phyloP scores from a whole-genome alignment of 1,139 yeast genomes.

The Scheffersomyces insectosa region DNA sequence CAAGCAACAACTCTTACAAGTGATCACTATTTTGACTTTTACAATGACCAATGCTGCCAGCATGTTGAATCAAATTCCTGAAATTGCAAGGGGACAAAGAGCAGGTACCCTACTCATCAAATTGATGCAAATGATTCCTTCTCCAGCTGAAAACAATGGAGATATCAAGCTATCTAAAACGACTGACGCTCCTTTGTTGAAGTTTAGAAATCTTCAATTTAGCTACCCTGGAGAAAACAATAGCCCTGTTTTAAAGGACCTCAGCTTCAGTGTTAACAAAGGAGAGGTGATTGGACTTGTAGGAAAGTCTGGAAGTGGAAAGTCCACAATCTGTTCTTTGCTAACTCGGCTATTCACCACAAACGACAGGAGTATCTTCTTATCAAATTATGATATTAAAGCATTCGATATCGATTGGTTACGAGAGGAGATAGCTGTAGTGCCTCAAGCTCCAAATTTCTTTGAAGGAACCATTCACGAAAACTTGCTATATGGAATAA shows the following conservation, averaged over 20 bases:
- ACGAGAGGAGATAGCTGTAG: slow-evolving; percentile 57
- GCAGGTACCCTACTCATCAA: slow-evolving; percentile 59
- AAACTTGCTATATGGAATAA: slow-evolving; percentile 65
- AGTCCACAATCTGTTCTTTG: slow-evolving; percentile 63
- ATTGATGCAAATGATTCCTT: slow-evolving; percentile 37
- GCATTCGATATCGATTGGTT: slow-evolving; percentile 48
- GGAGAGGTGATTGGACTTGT: slow-evolving; percentile 62
- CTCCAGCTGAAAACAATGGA: slow-evolving; percentile 34
- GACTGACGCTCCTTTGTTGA: slow-evolving; percentile 23
- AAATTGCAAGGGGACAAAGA: slow-evolving; percentile 73
- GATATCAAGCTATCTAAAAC: slow-evolving; percentile 13
- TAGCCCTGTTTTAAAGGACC: slow-evolving; percentile 30
- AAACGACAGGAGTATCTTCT: slow-evolving; percentile 30
- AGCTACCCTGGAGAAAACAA: slow-evolving; percentile 38
- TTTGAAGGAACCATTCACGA: slow-evolving; percentile 69
- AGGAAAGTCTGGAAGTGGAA: slow-evolving; percentile 82
- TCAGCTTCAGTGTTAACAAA: slow-evolving; percentile 40
- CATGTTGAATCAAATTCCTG: slow-evolving; percentile 67
- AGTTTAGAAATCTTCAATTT: slow-evolving; percentile 48
- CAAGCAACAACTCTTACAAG: slow-evolving; percentile 59
- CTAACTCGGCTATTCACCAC: slow-evolving; percentile 53
- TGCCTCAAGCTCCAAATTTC: slow-evolving; percentile 66
- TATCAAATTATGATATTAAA: slow-evolving; percentile 45
- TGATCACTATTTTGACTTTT: slow-evolving; percentile 71
- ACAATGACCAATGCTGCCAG: slow-evolving; percentile 66